Percentiles rank a stretch among this genome's conserved stretches.
phyloP scores from a whole-genome alignment of 257 asterid genomes.

The Capsicum rhomboideum region DNA sequence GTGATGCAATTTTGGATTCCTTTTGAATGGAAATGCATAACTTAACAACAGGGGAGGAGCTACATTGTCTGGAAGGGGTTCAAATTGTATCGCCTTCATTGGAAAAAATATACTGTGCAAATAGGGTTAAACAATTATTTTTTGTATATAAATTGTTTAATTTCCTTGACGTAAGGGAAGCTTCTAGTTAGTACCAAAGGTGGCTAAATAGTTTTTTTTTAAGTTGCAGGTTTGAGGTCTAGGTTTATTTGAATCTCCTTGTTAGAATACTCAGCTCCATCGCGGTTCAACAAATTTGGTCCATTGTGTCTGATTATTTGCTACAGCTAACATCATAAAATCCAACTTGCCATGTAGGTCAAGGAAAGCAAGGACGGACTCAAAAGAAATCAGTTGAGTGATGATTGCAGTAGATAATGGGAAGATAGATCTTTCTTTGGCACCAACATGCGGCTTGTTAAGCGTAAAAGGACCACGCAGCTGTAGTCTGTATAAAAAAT shows the following conservation, averaged over 20 bases:
- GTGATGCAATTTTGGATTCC: not conserved
- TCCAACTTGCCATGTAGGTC: slow-evolving; percentile 26
- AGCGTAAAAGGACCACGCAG: not conserved
- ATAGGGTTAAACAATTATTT: not conserved
- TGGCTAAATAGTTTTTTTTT: not conserved
- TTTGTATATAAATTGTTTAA: not conserved
- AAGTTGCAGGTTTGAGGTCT: not conserved
- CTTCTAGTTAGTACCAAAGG: not conserved
- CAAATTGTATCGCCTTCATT: not conserved
- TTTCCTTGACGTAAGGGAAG: not conserved
- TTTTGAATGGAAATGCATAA: not conserved
- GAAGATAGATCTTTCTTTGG: not conserved
- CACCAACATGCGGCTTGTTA: not conserved
- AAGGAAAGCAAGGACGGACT: slow-evolving; percentile 24
- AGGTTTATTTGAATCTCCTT: not conserved
- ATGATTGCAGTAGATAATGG: slow-evolving; percentile 1
- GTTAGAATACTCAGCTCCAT: not conserved
- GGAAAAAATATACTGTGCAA: not conserved
- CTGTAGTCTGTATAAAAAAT: not conserved
- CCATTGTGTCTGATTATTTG: not conserved
- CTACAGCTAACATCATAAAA: not conserved
- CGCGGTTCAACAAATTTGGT: not conserved
- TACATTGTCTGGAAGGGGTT: not conserved
- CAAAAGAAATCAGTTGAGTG: slow-evolving; percentile 20
- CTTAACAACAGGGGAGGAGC: not conserved